Base-by-base conservation (phyloP, 441 rosid species). In the Gossypium davidsonii region DNA sequence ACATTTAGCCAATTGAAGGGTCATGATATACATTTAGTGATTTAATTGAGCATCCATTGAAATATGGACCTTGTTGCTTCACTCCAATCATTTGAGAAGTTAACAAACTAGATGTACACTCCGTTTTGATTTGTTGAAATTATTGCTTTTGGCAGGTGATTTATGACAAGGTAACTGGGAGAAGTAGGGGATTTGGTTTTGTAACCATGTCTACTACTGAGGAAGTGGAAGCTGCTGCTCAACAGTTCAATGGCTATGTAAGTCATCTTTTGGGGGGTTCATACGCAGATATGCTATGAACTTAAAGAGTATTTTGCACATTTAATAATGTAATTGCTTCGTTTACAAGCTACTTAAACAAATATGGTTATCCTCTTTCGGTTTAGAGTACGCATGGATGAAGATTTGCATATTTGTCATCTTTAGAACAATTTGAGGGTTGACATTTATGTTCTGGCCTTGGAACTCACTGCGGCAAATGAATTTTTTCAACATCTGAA, bases 131-230 rank as follows among this genome's bases (percentile, higher is more conserved):
- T 46, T 18, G 81, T 56, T 67, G 75, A 74, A 57, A n/a, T 18
- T 46, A 0, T 67, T 74, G 53, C 26, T 65, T 76, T 48, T 83
- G 76, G 67, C 77, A 92, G 98, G 92, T 92, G 17, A 92, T 92
- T 63, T 92, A 93, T 81, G 98, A 95, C 73, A 95, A 91, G 82
- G 82, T 78, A 39, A 90, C 98, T 63, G 98, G 99, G 23, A 80
- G 98, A 78, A 95, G 98, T 85, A 87, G 98, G 71, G 99, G 99
- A 51, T 95, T 92, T 78, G 98, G 90, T 17, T 95, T 95, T 77
- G 99, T 92, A 78, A 91, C 97, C 51, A 95, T 95, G 98, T 89
- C 98, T 8, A 71, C 87, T 14, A 46, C 31, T 4, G 83, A 88
- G 26, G 98, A 91, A 84, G 97, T 83, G 82, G 93, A 91, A 79